Base-by-base conservation (phyloP, 2,329 filamentous ascomycete species). In the Claviceps sorghi region DNA sequence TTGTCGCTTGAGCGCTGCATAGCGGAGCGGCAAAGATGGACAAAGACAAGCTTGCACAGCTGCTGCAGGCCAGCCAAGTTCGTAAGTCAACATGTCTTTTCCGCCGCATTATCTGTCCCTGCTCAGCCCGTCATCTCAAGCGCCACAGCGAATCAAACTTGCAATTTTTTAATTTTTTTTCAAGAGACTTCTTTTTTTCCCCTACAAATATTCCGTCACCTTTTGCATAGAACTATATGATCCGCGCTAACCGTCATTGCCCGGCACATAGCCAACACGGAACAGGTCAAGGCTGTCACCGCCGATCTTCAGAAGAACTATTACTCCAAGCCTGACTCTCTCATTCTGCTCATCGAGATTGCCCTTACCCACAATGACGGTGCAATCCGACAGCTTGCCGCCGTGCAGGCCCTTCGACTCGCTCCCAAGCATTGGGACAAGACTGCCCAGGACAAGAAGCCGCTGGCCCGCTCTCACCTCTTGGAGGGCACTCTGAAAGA, bases 271-370 rank as follows among this genome's bases (percentile, higher is more conserved):
- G 89, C 93, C 65, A 84, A 95, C 71, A 95, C 89, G 59, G 82
- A 87, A 61, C 82, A 83, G 70, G 83, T 95, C 69, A 94, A 96
- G 79, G 82, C 86, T 59, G 88, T 90, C 57, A 98, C 91, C 19
- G 82, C 86, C 54, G 83, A 89, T 62, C 81, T 97, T 55, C 90
- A 95, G 71, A 93, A 94, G 70, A 87, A 86, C 71, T 97, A 88
- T 76, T 97, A 95, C 75, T 83, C 82, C 62, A 80, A 88, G 60
- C 85, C 91, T 41, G 80, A 89, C 62, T 88, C 88, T 17, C 81
- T 97, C 53, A 78, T 91, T 52, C 82, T 87, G 62, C 84, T 97
- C 57, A 80, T 97, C 60, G 88, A 96, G 71, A 83, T 96, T 63
- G 78, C 94, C 60, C 85, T 88, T 61, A 87, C 84, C 54, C 84